Evolutionary conservation across 2,329 filamentous ascomycete species (phyloP).

Genomic region (Ophiosphaerella korrae): DNA sequence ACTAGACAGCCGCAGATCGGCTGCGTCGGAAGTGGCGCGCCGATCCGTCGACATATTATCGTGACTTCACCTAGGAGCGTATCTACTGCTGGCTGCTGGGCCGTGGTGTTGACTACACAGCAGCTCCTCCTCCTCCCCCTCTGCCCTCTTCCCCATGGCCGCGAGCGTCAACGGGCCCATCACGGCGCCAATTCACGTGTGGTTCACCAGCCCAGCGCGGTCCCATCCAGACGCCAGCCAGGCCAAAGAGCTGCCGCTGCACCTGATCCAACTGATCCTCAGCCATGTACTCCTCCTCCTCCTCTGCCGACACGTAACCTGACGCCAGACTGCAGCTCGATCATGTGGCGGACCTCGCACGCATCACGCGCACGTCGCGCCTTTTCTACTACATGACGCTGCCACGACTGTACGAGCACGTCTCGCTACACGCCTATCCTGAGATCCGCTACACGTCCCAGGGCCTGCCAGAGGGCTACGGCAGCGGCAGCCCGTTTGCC

Average conservation of each 20-base stretch:
- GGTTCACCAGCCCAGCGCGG: constrained; percentile 42
- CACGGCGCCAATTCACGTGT: constrained; percentile 37
- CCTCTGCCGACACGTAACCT: constrained; percentile 3
- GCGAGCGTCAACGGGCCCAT: constrained; percentile 16
- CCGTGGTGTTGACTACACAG: too few relatives aligned
- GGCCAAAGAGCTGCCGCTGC: constrained; percentile 58
- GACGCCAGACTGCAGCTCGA: constrained; percentile 54
- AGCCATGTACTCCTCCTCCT: constrained; percentile 50
- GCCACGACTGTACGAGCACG: constrained; percentile 63
- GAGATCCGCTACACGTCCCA: constrained; percentile 62
- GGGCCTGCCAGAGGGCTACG: constrained; percentile 64
- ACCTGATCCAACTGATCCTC: constrained; percentile 63
- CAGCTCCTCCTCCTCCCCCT: too few relatives aligned
- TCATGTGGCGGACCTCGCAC: constrained; percentile 62
- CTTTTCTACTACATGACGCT: constrained; percentile 69
- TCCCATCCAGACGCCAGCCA: constrained; percentile 34
- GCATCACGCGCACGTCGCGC: constrained; percentile 64
- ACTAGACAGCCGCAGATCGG: too few relatives aligned
- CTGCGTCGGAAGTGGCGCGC: too few relatives aligned
- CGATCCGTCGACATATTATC: too few relatives aligned
- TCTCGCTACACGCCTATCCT: constrained; percentile 63
- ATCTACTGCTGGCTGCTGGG: too few relatives aligned
- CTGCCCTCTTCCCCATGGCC: too few relatives aligned
- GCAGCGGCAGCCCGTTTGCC: constrained; percentile 66
- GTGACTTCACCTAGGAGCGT: too few relatives aligned